Conservation (phyloP, 371 early-diverging fungal genomes). For the Mortierella sp. region DNA sequence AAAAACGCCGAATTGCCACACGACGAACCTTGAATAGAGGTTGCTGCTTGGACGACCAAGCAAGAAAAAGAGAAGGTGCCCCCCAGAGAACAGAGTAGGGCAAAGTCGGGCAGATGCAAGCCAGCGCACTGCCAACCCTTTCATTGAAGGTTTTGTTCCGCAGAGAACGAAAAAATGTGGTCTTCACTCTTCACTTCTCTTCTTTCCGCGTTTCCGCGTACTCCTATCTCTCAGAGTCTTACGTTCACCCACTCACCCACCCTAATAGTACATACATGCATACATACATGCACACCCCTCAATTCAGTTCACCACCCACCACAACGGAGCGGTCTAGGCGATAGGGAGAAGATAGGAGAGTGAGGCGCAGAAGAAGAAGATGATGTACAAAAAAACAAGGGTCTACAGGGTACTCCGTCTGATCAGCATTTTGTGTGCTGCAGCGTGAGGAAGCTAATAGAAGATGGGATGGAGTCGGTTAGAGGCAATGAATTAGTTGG, state of each 20-base stretch:
- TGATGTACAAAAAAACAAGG: neutral
- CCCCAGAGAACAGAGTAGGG: neutral
- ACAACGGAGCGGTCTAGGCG: conserved; percentile 8
- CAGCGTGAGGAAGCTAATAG: neutral
- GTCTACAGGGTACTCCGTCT: neutral
- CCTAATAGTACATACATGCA: no score
- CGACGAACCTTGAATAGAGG: neutral
- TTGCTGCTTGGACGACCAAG: no score
- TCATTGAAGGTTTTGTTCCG: neutral
- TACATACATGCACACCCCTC: no score
- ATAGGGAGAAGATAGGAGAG: neutral
- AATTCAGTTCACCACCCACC: neutral
- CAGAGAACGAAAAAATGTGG: neutral
- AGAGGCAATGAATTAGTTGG: neutral
- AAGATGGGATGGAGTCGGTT: neutral
- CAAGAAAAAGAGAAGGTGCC: no score
- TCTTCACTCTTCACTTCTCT: neutral
- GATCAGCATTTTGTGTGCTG: neutral
- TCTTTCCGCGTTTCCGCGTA: neutral
- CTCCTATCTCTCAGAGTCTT: neutral
- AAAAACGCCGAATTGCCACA: conserved; percentile 40
- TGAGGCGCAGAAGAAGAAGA: neutral
- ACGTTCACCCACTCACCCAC: neutral
- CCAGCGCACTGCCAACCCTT: neutral
- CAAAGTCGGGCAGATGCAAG: neutral